A percentile compares a stretch with the other conserved stretches of the same genome.
phyloP scores from a whole-genome alignment of 441 rosid species.

The Erodium texanum region DNA sequence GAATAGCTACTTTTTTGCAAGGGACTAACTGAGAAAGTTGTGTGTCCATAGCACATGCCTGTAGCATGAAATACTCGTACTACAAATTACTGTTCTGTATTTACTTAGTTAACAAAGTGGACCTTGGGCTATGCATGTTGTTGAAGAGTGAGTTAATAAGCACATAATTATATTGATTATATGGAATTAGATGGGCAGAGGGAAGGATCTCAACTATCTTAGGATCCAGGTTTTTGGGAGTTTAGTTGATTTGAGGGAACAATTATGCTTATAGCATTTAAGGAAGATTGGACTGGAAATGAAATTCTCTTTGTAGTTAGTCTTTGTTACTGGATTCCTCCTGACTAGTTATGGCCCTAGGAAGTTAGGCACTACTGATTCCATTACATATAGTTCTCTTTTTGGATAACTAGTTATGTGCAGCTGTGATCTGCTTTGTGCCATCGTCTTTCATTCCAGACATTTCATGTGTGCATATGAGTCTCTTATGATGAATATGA shows the following conservation, averaged over 20 bases:
- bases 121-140: neutral
- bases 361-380: neutral
- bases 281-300: neutral
- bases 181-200: too few relatives aligned
- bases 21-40: neutral
- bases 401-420: neutral
- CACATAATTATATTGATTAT: too few relatives aligned
- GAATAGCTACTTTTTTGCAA: neutral
- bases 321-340: neutral
- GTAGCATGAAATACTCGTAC: neutral
- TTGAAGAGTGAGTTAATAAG: neutral
- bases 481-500: neutral
- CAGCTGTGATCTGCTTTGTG: neutral
- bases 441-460: neutral
- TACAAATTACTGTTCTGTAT: neutral
- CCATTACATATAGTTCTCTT: neutral
- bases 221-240: neutral
- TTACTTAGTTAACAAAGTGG: neutral
- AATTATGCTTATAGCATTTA: neutral
- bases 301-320: neutral
- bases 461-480: neutral
- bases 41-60: neutral
- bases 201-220: too few relatives aligned
- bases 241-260: neutral
- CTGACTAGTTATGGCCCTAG: neutral